Evolutionary conservation across 2,329 filamentous ascomycete species (phyloP).

Genomic region (Orbilia blumenaviensis): DNA sequence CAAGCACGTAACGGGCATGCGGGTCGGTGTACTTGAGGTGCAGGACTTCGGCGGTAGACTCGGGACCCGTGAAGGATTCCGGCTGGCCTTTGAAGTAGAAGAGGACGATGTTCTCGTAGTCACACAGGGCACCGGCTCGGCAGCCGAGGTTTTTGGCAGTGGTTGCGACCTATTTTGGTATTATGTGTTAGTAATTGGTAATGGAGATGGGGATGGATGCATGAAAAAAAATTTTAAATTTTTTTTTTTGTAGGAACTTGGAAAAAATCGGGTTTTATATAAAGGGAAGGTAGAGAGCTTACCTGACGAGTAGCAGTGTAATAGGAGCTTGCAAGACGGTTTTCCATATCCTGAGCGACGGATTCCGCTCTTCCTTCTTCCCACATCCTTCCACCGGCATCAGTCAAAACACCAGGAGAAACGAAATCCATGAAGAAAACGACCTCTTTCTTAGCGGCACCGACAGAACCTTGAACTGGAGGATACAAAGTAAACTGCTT

Average conservation of each 20-base stretch:
- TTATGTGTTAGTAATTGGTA: conserved; percentile 38
- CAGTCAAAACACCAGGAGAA: conserved; percentile 50
- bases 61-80: conserved; percentile 45
- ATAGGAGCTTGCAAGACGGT: conserved; percentile 35
- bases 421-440: conserved; percentile 53
- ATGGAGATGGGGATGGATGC: no score
- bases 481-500: conserved; percentile 51
- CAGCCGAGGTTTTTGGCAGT: conserved; percentile 48
- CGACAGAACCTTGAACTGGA: conserved; percentile 27
- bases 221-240: no score
- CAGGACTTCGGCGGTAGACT: conserved; percentile 50
- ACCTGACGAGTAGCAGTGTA: conserved; percentile 52
- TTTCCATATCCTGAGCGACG: conserved; percentile 32
- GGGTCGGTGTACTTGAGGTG: conserved; percentile 51
- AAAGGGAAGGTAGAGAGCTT: conserved; percentile 11
- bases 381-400: conserved; percentile 43
- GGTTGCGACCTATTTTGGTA: conserved; percentile 31
- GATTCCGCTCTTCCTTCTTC: conserved; percentile 45
- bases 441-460: conserved; percentile 36
- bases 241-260: background rate
- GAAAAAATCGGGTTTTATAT: background rate
- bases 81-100: conserved; percentile 54
- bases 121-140: conserved; percentile 51
- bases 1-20: conserved; percentile 49
- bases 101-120: conserved; percentile 52